These are phyloP conservation scores for Volutella citrinella DNA, from an alignment of 2,329 filamentous ascomycete species.

Conservation along the genomic window DNA sequence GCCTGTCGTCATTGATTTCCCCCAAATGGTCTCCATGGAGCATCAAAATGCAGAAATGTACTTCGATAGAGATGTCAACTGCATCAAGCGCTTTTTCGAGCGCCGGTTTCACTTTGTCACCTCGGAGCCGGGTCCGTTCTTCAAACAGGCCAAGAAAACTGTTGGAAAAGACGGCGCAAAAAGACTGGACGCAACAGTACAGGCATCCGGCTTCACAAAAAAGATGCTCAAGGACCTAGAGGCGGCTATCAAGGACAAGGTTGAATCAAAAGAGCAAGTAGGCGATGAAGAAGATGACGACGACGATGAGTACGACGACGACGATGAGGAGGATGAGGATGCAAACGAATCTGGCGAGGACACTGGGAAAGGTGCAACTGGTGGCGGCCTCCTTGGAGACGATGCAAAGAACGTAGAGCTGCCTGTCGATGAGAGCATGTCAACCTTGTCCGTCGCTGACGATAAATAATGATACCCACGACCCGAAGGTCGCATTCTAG, in stretches of 20 bases:
- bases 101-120: constrained; percentile 84
- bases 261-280: constrained; percentile 42
- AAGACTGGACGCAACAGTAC: constrained; percentile 81
- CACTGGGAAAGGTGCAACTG: constrained; percentile 14
- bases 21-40: constrained; percentile 95
- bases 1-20: constrained; percentile 94
- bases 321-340: constrained; percentile 25
- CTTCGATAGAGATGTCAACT: constrained; percentile 93
- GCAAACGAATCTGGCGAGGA: constrained; percentile 17
- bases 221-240: constrained; percentile 97
- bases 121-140: constrained; percentile 80
- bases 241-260: constrained; percentile 80
- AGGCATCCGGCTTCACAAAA: constrained; percentile 92
- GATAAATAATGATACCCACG: constrained; percentile 20
- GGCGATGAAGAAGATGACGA: constrained; percentile 30
- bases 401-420: constrained; percentile 15
- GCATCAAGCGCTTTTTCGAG: constrained; percentile 92
- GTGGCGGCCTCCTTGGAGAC: constrained; percentile 20
- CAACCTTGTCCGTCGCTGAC: constrained; percentile 26
- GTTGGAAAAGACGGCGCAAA: constrained; percentile 62
- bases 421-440: constrained; percentile 25
- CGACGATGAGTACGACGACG: constrained; percentile 27
- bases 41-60: constrained; percentile 95
- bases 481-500: too few species aligned
- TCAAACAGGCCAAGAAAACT: constrained; percentile 75